phyloP scores from a whole-genome alignment of 108 stramenopile species.

The Nitzschia sp. region DNA sequence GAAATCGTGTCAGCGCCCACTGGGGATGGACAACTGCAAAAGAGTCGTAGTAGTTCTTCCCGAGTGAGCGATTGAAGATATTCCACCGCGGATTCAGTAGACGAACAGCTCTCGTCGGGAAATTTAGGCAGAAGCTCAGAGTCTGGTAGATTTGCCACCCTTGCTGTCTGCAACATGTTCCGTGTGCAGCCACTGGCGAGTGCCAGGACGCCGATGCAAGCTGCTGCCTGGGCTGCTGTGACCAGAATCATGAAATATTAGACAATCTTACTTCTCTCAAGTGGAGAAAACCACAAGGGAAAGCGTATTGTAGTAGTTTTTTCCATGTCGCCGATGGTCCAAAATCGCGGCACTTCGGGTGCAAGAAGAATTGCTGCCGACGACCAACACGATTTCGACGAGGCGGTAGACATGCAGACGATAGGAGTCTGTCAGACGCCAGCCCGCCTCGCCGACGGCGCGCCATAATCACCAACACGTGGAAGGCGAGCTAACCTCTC shows the following conservation, averaged over 20 bases:
- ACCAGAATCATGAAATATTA: constrained; percentile 28
- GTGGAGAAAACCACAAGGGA: too few relatives aligned
- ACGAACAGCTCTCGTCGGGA: background rate
- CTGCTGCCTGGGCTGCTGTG: constrained; percentile 4
- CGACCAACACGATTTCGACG: too few relatives aligned
- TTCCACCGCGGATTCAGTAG: background rate
- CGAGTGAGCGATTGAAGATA: constrained; percentile 14
- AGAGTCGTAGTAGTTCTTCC: constrained; percentile 19
- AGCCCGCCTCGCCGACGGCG: too few relatives aligned
- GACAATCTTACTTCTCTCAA: too few relatives aligned
- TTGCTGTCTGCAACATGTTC: constrained; percentile 25
- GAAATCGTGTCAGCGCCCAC: background rate
- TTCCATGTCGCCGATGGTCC: too few relatives aligned
- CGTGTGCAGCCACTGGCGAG: constrained; percentile 14
- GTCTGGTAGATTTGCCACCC: background rate
- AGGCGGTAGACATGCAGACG: too few relatives aligned
- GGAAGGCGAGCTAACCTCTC: too few relatives aligned
- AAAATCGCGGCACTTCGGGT: too few relatives aligned
- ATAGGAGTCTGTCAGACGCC: too few relatives aligned
- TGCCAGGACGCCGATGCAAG: constrained; percentile 4
- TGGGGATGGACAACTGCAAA: constrained; percentile 1
- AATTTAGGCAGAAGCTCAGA: background rate
- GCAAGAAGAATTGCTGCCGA: too few relatives aligned
- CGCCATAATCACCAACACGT: too few relatives aligned
- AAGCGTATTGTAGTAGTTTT: too few relatives aligned